A percentile compares a stretch with the other conserved stretches of the same genome.
phyloP scores from a whole-genome alignment of 306 rosid species.

The Dalbergia cultrata region DNA sequence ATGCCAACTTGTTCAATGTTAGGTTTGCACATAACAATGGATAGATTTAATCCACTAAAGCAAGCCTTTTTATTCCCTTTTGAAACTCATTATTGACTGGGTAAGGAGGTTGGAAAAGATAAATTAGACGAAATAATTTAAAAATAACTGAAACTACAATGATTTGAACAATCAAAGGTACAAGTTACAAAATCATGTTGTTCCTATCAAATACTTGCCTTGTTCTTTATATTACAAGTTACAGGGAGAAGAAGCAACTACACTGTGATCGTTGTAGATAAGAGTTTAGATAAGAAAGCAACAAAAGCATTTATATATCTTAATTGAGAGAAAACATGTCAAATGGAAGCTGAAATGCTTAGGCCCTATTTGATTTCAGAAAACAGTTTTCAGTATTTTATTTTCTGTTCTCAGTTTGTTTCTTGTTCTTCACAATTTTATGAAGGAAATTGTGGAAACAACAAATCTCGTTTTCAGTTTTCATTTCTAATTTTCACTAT shows the following conservation, averaged over 20 bases:
- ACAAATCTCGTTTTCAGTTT: too few species aligned
- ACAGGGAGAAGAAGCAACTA: conserved; percentile 20
- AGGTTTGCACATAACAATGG: neutral
- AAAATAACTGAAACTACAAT: neutral
- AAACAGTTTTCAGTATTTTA: too few species aligned
- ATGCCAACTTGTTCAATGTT: neutral
- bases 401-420: too few species aligned
- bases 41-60: conserved; percentile 10
- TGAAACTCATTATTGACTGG: neutral
- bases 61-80: neutral
- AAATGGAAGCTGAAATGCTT: conserved; percentile 39
- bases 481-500: too few species aligned
- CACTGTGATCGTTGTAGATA: conserved; percentile 10
- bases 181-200: neutral
- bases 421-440: too few species aligned
- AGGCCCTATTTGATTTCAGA: too few species aligned
- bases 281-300: conserved; percentile 5
- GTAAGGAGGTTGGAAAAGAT: neutral
- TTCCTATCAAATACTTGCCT: conserved; percentile 4
- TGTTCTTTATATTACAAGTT: neutral
- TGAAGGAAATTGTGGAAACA: too few species aligned
- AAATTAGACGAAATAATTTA: too few species aligned
- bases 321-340: neutral
- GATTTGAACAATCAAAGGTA: conserved; percentile 6
- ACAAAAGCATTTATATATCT: conserved; percentile 8